Conservation (phyloP, 768 basidiomycete species). For the Boletus vermiculosoides region DNA sequence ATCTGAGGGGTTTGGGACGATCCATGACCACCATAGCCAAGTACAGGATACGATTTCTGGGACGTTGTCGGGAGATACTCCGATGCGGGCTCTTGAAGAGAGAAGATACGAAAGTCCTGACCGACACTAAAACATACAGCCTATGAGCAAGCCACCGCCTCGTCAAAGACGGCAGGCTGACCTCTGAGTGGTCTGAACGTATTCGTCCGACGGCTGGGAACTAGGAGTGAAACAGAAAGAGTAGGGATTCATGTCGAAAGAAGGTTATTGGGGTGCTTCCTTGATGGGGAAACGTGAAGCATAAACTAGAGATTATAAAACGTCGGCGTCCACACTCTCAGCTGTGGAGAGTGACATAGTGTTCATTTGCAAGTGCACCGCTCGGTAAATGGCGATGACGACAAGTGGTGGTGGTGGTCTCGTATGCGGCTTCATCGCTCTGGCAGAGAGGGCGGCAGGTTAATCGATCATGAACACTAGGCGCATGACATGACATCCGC, state of each 20-base stretch:
- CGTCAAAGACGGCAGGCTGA: slow-evolving; percentile 10
- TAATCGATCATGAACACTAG: slow-evolving; percentile 18
- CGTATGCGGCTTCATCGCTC: slow-evolving; percentile 25
- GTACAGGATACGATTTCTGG: slow-evolving; percentile 7
- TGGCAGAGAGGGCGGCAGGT: slow-evolving; percentile 21
- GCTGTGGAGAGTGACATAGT: slow-evolving; percentile 17
- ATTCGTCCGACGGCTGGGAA: slow-evolving; percentile 6
- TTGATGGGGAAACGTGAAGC: slow-evolving; percentile 21
- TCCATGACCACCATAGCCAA: background rate
- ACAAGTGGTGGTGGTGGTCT: slow-evolving; percentile 19
- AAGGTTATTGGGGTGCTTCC: slow-evolving; percentile 17
- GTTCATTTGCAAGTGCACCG: slow-evolving; percentile 21
- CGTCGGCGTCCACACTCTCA: slow-evolving; percentile 14
- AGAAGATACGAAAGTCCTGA: background rate
- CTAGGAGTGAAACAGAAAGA: slow-evolving; percentile 8
- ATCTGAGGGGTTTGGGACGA: background rate
- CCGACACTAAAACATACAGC: slow-evolving; percentile 10
- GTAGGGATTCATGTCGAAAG: slow-evolving; percentile 18
- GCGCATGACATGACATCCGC: slow-evolving; percentile 21
- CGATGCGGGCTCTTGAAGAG: background rate
- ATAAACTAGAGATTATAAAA: slow-evolving; percentile 20
- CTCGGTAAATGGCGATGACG: slow-evolving; percentile 27
- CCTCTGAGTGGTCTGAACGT: slow-evolving; percentile 9
- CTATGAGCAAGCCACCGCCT: slow-evolving; percentile 7
- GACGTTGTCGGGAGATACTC: background rate